These are phyloP conservation scores for Fraxinus angustifolia DNA, from an alignment of 305 asterid species.

Conservation along the genomic window DNA sequence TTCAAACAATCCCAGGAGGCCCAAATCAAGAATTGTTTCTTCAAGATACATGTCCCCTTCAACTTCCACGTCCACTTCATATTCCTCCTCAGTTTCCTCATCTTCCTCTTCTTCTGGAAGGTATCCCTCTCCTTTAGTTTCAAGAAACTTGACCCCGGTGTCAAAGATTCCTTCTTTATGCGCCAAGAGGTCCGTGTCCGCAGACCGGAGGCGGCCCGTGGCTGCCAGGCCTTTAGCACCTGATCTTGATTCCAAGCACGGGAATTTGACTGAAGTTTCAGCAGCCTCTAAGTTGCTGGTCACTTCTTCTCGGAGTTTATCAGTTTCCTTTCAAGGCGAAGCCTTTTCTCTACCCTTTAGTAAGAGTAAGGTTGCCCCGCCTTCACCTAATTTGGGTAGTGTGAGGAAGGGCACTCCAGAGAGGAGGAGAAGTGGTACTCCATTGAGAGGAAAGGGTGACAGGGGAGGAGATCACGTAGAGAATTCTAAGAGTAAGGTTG, in stretches of 20 bases:
- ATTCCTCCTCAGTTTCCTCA: slow-evolving; percentile 58
- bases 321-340: slow-evolving; percentile 94
- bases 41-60: slow-evolving; percentile 71
- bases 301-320: slow-evolving; percentile 74
- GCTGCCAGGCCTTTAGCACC: slow-evolving; percentile 46
- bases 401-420: slow-evolving; percentile 65
- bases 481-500: not conserved
- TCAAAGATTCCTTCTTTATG: slow-evolving; percentile 40
- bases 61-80: slow-evolving; percentile 75
- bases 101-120: slow-evolving; percentile 65
- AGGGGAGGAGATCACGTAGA: not conserved
- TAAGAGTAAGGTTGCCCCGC: slow-evolving; percentile 64
- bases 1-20: slow-evolving; percentile 31
- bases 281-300: slow-evolving; percentile 72
- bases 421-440: slow-evolving; percentile 36
- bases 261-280: slow-evolving; percentile 50
- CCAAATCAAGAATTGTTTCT: slow-evolving; percentile 46
- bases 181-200: slow-evolving; percentile 79
- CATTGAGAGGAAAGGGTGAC: not conserved
- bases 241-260: slow-evolving; percentile 54
- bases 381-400: slow-evolving; percentile 63
- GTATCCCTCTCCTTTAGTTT: slow-evolving; percentile 61
- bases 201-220: slow-evolving; percentile 61
- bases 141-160: slow-evolving; percentile 51
- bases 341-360: slow-evolving; percentile 75